phyloP scores from a whole-genome alignment of 1,284 basidiomycete species.

The Hemileia vastatrix region DNA sequence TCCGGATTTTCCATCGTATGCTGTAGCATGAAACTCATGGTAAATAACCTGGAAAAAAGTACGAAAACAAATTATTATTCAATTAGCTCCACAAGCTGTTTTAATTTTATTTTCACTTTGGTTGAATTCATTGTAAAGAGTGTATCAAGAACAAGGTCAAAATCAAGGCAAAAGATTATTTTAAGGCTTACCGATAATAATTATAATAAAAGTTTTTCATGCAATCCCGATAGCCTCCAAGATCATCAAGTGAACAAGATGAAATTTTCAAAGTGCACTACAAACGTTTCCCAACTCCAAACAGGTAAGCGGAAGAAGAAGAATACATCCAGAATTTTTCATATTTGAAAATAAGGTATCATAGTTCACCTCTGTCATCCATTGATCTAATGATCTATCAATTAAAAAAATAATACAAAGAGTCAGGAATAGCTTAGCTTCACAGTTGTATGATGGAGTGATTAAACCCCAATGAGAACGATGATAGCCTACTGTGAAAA shows the following conservation, averaged over 20 bases:
- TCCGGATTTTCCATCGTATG: slow-evolving; percentile 62
- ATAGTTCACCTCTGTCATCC: background rate
- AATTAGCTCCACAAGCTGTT: too few relatives aligned
- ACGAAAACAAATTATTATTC: background rate
- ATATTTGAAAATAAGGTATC: background rate
- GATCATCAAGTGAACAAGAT: background rate
- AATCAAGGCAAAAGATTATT: too few relatives aligned
- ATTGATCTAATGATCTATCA: background rate
- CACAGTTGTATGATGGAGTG: too few relatives aligned
- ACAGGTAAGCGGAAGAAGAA: too few relatives aligned
- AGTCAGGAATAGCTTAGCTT: too few relatives aligned
- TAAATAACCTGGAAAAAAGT: slow-evolving; percentile 41
- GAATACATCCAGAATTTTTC: background rate
- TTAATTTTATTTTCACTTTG: too few relatives aligned
- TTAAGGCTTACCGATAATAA: slow-evolving; percentile 2
- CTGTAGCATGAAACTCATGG: slow-evolving; percentile 91
- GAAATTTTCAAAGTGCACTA: background rate
- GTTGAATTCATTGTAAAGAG: too few relatives aligned
- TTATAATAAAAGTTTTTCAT: slow-evolving; percentile 3
- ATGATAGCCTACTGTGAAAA: slow-evolving; percentile 3
- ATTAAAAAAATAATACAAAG: too few relatives aligned
- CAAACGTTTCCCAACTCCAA: too few relatives aligned
- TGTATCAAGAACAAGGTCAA: background rate
- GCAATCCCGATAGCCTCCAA: background rate
- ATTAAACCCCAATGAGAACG: too few relatives aligned